phyloP scores from a whole-genome alignment of 345 rosid genomes.

The Cardamine resedifolia region DNA sequence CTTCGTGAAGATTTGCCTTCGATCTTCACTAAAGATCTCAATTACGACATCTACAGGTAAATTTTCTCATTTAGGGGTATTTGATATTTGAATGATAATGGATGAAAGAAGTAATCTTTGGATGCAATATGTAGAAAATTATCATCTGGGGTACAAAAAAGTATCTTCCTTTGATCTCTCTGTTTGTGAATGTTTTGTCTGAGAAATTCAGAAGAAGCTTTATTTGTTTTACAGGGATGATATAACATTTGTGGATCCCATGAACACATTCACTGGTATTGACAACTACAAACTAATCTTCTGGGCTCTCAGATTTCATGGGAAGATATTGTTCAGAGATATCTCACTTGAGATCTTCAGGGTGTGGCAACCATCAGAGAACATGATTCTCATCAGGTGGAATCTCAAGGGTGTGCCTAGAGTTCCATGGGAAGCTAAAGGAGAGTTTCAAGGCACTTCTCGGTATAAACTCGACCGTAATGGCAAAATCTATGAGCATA shows the following conservation, averaged over 20 bases:
- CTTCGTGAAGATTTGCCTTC: slow-evolving; percentile 91
- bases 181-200: slow-evolving; percentile 8
- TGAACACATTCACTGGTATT: slow-evolving; percentile 81
- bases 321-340: slow-evolving; percentile 79
- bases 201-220: neutral
- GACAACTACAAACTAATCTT: slow-evolving; percentile 84
- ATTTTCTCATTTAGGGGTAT: slow-evolving; percentile 38
- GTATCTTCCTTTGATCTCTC: slow-evolving; percentile 26
- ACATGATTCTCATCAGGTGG: slow-evolving; percentile 90
- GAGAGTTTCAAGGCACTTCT: slow-evolving; percentile 89
- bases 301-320: slow-evolving; percentile 94
- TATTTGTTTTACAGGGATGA: slow-evolving; percentile 61
- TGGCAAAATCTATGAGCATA: slow-evolving; percentile 91
- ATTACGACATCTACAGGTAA: slow-evolving; percentile 91
- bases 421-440: slow-evolving; percentile 96
- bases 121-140: neutral
- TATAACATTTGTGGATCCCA: slow-evolving; percentile 77
- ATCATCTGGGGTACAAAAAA: slow-evolving; percentile 11
- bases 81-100: neutral
- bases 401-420: slow-evolving; percentile 81
- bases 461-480: slow-evolving; percentile 85
- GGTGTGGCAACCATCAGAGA: slow-evolving; percentile 98
- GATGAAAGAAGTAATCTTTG: slow-evolving; percentile 8
- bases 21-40: slow-evolving; percentile 72
- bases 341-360: slow-evolving; percentile 77